Percentiles rank a stretch among this genome's conserved stretches.
Evolutionary conservation across 2,329 filamentous ascomycete species (phyloP).

Genomic region (Pestalotiopsis sp.): DNA sequence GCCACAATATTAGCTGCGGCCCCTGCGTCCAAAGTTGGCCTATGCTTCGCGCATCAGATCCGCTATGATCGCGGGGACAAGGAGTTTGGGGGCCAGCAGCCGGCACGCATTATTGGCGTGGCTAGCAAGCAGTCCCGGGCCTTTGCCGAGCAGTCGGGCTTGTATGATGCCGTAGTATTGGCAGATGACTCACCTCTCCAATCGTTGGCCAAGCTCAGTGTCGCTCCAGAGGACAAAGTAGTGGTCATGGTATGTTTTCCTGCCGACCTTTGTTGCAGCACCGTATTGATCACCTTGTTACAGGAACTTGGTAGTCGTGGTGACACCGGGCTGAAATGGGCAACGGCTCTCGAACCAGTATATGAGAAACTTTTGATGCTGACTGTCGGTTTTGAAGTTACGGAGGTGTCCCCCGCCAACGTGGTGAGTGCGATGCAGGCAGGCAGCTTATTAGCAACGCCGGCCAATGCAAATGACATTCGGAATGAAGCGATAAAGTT

Average conservation of each 20-base stretch:
- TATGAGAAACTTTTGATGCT: slow-evolving; percentile 19
- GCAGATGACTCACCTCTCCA: slow-evolving; percentile 22
- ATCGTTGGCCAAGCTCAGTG: slow-evolving; percentile 9
- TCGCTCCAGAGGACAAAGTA: slow-evolving; percentile 16
- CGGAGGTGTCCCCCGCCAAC: too few relatives aligned
- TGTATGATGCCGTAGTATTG: slow-evolving; percentile 25
- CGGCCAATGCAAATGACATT: too few relatives aligned
- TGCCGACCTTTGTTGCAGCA: too few relatives aligned
- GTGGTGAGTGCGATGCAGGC: too few relatives aligned
- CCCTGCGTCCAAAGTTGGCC: neutral
- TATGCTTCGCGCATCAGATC: neutral
- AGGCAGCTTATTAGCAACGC: too few relatives aligned
- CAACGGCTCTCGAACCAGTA: slow-evolving; percentile 15
- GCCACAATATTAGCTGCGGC: neutral
- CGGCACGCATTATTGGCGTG: slow-evolving; percentile 25
- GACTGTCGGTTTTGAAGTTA: slow-evolving; percentile 22
- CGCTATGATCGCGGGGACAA: neutral
- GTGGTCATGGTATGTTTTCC: slow-evolving; percentile 18
- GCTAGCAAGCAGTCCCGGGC: slow-evolving; percentile 25
- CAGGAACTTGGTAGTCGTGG: slow-evolving; percentile 31
- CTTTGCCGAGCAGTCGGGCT: slow-evolving; percentile 26
- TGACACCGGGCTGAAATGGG: slow-evolving; percentile 24
- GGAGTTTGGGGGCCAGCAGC: slow-evolving; percentile 12
- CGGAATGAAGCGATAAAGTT: too few relatives aligned
- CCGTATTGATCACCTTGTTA: too few relatives aligned